These are phyloP conservation scores for Cladobotryum protrusum DNA, from an alignment of 2,329 filamentous ascomycete genomes.

Conservation along the genomic window DNA sequence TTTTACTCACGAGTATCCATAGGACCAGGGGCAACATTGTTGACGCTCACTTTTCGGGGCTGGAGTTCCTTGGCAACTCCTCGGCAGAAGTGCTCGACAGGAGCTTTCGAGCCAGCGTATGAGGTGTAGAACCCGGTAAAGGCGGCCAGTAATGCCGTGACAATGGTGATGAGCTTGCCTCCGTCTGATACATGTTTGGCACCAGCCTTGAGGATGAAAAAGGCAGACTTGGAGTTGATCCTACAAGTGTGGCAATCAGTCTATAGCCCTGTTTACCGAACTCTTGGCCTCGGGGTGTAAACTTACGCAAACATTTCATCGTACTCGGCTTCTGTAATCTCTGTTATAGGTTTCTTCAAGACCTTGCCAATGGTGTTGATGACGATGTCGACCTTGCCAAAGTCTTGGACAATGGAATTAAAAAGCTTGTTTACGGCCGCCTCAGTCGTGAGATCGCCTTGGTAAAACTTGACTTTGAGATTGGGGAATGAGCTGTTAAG, in stretches of 20 bases:
- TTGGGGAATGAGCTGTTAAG: conserved; percentile 28
- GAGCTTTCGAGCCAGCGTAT: conserved; percentile 38
- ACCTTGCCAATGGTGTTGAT: conserved; percentile 46
- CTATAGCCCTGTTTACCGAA: neutral
- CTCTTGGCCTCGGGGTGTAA: neutral
- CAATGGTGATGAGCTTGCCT: conserved; percentile 42
- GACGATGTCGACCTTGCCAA: conserved; percentile 42
- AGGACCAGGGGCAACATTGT: conserved; percentile 30
- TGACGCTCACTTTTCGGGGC: conserved; percentile 27
- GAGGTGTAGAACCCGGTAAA: conserved; percentile 40
- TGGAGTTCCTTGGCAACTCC: conserved; percentile 30
- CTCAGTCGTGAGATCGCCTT: conserved; percentile 37
- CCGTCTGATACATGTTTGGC: conserved; percentile 36
- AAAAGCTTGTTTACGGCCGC: conserved; percentile 36
- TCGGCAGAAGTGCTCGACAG: conserved; percentile 34
- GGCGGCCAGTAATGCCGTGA: conserved; percentile 39
- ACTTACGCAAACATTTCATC: conserved; percentile 41
- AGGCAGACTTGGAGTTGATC: conserved; percentile 40
- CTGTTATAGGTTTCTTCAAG: conserved; percentile 39
- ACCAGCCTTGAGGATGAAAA: conserved; percentile 39
- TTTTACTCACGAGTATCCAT: conserved; percentile 34
- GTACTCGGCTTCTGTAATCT: conserved; percentile 39
- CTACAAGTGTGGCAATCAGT: conserved; percentile 16
- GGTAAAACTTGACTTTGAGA: conserved; percentile 33
- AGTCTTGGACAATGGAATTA: conserved; percentile 31